A percentile compares a stretch with the other conserved stretches of the same genome.
Evolutionary conservation across 192 early-diverging fungal genomes (phyloP).

Genomic region (Phlyctochytrium planicorne): DNA sequence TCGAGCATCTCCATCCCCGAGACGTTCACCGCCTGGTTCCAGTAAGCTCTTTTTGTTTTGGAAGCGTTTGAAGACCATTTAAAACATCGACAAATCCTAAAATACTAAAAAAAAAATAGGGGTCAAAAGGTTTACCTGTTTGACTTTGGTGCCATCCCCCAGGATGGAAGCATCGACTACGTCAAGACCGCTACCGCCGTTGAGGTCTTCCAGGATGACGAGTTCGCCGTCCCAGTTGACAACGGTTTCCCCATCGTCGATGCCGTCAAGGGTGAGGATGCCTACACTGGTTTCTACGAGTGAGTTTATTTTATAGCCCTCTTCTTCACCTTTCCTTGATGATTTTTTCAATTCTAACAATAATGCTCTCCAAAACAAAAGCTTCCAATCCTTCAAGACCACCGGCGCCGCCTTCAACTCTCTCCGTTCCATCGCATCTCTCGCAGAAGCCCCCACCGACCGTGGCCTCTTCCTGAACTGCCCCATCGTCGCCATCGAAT

Average conservation of each 20-base stretch:
- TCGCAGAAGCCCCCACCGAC: not conserved
- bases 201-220: not conserved
- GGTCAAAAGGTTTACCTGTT: slow-evolving; percentile 4
- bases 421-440: not conserved
- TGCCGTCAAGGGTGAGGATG: not conserved
- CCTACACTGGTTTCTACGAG: slow-evolving; percentile 7
- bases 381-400: not conserved
- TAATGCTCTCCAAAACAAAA: not conserved
- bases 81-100: not conserved
- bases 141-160: not conserved
- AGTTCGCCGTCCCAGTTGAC: not conserved
- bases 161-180: not conserved
- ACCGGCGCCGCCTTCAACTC: not conserved
- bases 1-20: not conserved
- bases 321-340: no score
- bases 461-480: not conserved
- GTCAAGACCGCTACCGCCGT: not conserved
- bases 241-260: slow-evolving; percentile 6
- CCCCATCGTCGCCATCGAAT: slow-evolving; percentile 1
- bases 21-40: not conserved
- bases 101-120: not conserved
- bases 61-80: no score
- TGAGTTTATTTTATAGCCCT: not conserved
- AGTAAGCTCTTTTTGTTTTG: not conserved
- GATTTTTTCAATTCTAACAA: no score